Conservation (phyloP, 2,329 filamentous ascomycete genomes). For the Zymoseptoria crescenta region DNA sequence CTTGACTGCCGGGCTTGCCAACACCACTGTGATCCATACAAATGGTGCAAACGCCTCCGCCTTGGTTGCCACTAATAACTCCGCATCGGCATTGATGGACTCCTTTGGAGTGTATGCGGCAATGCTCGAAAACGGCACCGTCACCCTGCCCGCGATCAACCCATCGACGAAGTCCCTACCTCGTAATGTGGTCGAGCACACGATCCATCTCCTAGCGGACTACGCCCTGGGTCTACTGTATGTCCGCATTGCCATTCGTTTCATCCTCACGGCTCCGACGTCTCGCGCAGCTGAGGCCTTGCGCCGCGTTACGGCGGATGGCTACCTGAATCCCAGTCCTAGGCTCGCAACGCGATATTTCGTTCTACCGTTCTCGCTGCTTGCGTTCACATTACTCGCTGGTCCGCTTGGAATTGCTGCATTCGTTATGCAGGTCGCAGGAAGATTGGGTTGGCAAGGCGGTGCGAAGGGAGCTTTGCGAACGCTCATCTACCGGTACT, state of each 20-base stretch:
- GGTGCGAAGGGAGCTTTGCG: constrained; percentile 1
- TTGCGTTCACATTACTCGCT: constrained; percentile 56
- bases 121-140: neutral
- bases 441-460: neutral
- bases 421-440: constrained; percentile 37
- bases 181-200: constrained; percentile 46
- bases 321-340: constrained; percentile 73
- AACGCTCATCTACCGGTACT: constrained; percentile 51
- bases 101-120: neutral
- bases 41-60: neutral
- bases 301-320: constrained; percentile 56
- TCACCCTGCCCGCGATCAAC: neutral
- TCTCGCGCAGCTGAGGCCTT: constrained; percentile 68
- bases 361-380: constrained; percentile 62
- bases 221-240: constrained; percentile 93
- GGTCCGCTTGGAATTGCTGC: constrained; percentile 56
- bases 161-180: constrained; percentile 11
- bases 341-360: constrained; percentile 75
- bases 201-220: constrained; percentile 79
- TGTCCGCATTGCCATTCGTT: constrained; percentile 66
- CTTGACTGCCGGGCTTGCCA: neutral
- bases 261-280: constrained; percentile 60
- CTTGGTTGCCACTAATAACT: too few species aligned
- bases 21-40: neutral
- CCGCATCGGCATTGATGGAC: neutral